Percentiles rank a stretch among this genome's conserved stretches.
These are phyloP conservation scores for Acer saccharum DNA, from an alignment of 345 rosid species.

Conservation along the genomic window DNA sequence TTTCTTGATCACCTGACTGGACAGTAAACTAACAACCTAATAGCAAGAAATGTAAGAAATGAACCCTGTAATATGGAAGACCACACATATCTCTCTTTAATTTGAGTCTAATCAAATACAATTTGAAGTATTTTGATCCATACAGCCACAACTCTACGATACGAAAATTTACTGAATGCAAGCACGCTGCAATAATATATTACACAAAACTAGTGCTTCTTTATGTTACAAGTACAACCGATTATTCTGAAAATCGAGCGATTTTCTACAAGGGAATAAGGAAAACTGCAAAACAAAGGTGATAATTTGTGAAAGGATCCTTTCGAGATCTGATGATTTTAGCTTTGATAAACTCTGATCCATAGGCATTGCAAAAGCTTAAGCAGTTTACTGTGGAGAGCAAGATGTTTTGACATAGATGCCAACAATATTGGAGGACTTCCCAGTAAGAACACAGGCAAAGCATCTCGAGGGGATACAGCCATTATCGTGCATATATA, in stretches of 20 bases:
- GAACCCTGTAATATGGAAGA: not conserved
- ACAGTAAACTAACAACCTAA: not conserved
- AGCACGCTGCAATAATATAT: not conserved
- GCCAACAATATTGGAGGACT: conserved; percentile 7
- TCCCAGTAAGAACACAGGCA: not conserved
- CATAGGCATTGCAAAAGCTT: not conserved
- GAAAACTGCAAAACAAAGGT: not conserved
- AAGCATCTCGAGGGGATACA: conserved; percentile 15
- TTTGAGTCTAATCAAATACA: not conserved
- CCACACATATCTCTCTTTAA: not conserved
- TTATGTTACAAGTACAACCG: not conserved
- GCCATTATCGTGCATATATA: conserved; percentile 14
- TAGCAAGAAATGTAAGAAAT: not conserved
- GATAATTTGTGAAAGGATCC: not conserved
- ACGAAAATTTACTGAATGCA: not conserved
- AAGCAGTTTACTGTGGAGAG: not conserved
- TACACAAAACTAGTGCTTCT: no score
- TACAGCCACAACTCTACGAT: not conserved
- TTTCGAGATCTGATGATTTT: no score
- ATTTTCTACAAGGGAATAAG: not conserved
- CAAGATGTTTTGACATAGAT: not conserved
- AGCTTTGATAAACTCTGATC: not conserved
- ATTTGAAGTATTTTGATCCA: not conserved
- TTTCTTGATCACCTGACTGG: not conserved
- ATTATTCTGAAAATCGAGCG: not conserved